Evolutionary conservation across 495 filamentous ascomycete genomes (phyloP), one percentile per base, ranked within the genome.

Genomic region (Chaetomidium leptoderma): DNA sequence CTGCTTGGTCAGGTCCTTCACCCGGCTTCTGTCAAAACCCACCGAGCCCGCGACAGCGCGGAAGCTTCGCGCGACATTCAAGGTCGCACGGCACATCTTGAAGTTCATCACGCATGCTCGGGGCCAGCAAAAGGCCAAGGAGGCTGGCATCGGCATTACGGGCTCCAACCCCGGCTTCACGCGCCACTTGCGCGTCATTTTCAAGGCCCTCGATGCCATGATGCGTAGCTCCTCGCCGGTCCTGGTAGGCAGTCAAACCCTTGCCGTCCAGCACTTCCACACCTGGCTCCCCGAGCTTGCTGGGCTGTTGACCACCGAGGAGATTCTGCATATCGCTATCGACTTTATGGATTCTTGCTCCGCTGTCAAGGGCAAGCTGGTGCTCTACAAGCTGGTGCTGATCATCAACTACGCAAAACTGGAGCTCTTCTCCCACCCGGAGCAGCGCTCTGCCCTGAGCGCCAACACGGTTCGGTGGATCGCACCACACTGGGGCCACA

Each of bases 221-320:
- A 97, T 99, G 91, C 83, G 83, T 57, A 93, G 90, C 65, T 75
- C 83, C 2, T 87, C 91, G 11, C 89, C 95, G 1, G 83, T 90
- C 40, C 70, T 96, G 46, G 86, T 99, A 32, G 93, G 93, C 27
- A 96, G 88, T 57, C 95, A 97, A 68, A 97, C 93, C 2, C 73
- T 99, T 32, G 88, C 95, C 6, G 92, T 97, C 17, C 93, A 99
- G 68, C 88, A 97, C 72, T 96, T 97, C 70, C 93, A 97, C 68
- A 86, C 88, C 2, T 97, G 93, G 93, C 75, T 99, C 11, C 95
- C 93, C 0, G 91, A 96, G 61, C 82, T 97, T 7, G 81, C 82
- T 4, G 82, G 84, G 14, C 77, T 92, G 33, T 80, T 99, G 64
- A 82, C 77, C 14, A 83, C 85, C 1, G 87, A 88, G 56, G 92